Evolutionary conservation across 2,329 filamentous ascomycete genomes (phyloP).

Genomic region (Orbilia ellipsospora): DNA sequence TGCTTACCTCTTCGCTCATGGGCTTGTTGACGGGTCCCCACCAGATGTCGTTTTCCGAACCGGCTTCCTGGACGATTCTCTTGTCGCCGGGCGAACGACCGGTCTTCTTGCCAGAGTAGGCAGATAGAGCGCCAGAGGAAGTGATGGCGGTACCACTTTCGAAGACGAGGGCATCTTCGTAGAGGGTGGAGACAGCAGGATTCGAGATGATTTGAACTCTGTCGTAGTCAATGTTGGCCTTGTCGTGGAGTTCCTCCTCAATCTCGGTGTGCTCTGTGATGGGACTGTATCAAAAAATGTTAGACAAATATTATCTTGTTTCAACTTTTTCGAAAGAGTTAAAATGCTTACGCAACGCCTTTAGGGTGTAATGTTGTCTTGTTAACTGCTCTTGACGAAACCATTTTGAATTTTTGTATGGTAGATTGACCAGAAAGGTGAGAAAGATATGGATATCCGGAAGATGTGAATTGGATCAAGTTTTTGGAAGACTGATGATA

Average conservation of each 20-base stretch:
- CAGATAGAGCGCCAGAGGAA: constrained; percentile 90
- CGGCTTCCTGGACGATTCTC: constrained; percentile 91
- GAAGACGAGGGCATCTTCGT: constrained; percentile 98
- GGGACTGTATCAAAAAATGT: constrained; percentile 69
- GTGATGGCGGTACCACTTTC: constrained; percentile 98
- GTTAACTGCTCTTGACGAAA: constrained; percentile 64
- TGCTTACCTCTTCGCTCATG: constrained; percentile 92
- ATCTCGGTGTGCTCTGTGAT: constrained; percentile 92
- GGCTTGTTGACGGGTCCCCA: constrained; percentile 99
- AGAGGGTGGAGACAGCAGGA: constrained; percentile 92
- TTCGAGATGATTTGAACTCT: constrained; percentile 96
- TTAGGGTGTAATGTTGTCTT: constrained; percentile 55
- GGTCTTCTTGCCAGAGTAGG: constrained; percentile 98
- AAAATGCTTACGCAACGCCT: constrained; percentile 51
- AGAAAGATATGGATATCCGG: constrained; percentile 40
- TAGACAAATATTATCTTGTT: constrained; percentile 59
- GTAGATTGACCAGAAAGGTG: constrained; percentile 43
- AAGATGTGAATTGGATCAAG: constrained; percentile 33
- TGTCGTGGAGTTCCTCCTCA: constrained; percentile 96
- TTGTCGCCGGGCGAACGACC: constrained; percentile 97
- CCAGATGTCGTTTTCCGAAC: constrained; percentile 93
- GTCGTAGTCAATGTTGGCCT: constrained; percentile 98
- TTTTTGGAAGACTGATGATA: constrained; percentile 26
- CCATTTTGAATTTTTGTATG: constrained; percentile 51
- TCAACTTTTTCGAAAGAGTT: background rate